These are phyloP conservation scores for Irpex lacteus DNA, from an alignment of 1,284 basidiomycete species.

Conservation along the genomic window DNA sequence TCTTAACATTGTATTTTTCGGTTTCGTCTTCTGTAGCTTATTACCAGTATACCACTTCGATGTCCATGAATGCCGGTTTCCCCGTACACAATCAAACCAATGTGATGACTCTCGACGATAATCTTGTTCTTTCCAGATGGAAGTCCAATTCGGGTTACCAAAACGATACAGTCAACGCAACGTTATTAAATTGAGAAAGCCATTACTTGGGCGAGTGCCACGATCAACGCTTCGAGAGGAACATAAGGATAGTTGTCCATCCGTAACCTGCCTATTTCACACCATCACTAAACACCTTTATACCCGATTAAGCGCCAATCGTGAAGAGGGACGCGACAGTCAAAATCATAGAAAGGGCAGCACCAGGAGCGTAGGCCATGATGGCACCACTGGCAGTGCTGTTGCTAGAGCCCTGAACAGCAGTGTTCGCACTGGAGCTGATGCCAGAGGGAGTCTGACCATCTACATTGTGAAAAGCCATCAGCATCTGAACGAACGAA, in stretches of 20 bases:
- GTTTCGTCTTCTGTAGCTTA: too few species aligned
- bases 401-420: slow-evolving; percentile 23
- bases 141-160: background rate
- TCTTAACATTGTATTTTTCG: too few species aligned
- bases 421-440: slow-evolving; percentile 32
- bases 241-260: background rate
- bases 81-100: too few species aligned
- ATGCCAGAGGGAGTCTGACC: slow-evolving; percentile 37
- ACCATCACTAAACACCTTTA: background rate
- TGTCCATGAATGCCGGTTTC: too few species aligned
- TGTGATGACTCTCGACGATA: too few species aligned
- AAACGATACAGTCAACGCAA: background rate
- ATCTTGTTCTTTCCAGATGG: too few species aligned
- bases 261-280: background rate
- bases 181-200: background rate
- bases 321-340: slow-evolving; percentile 25
- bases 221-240: background rate
- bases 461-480: slow-evolving; percentile 25
- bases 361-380: slow-evolving; percentile 18
- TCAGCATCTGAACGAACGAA: background rate
- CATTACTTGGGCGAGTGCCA: background rate
- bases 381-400: slow-evolving; percentile 26
- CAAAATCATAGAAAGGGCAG: slow-evolving; percentile 8
- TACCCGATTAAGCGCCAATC: slow-evolving; percentile 22
- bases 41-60: too few species aligned